A percentile compares a stretch with the other conserved stretches of the same genome.
Conservation (phyloP, 129 eudicot species). For the Artemisia annua region DNA sequence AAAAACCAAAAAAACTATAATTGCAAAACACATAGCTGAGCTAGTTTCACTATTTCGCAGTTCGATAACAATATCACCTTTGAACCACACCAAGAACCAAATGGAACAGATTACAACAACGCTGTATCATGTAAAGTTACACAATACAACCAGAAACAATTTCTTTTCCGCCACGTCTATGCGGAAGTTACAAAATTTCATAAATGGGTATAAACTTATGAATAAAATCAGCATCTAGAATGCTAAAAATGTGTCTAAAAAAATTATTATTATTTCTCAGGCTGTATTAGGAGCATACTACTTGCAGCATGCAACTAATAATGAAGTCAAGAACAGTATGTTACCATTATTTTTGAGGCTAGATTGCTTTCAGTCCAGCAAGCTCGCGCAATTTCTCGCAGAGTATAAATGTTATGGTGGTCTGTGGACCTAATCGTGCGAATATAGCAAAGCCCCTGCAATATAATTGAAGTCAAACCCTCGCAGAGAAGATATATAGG, state of each 20-base stretch:
- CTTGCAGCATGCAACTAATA: too few species aligned
- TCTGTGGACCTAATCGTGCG: conserved; percentile 92
- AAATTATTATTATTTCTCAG: neutral
- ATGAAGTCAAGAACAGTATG: neutral
- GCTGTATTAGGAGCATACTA: too few species aligned
- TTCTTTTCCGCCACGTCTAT: neutral
- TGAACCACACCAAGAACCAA: neutral
- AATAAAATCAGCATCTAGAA: conserved; percentile 9
- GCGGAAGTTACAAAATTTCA: conserved; percentile 3
- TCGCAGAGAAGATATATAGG: too few species aligned
- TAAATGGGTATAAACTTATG: neutral
- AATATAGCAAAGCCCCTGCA: conserved; percentile 84
- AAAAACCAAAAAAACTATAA: neutral
- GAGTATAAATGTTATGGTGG: conserved; percentile 78
- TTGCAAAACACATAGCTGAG: neutral
- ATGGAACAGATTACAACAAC: conserved; percentile 10
- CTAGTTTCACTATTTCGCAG: neutral
- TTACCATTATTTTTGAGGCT: conserved; percentile 13
- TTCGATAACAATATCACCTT: neutral
- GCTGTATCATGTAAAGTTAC: conserved; percentile 11
- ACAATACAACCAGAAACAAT: neutral
- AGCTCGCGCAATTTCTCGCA: conserved; percentile 94
- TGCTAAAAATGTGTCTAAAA: neutral
- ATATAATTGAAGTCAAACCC: neutral
- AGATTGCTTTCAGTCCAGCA: conserved; percentile 78